phyloP scores from a whole-genome alignment of 192 early-diverging fungal species.

The Cladochytrium replicatum region DNA sequence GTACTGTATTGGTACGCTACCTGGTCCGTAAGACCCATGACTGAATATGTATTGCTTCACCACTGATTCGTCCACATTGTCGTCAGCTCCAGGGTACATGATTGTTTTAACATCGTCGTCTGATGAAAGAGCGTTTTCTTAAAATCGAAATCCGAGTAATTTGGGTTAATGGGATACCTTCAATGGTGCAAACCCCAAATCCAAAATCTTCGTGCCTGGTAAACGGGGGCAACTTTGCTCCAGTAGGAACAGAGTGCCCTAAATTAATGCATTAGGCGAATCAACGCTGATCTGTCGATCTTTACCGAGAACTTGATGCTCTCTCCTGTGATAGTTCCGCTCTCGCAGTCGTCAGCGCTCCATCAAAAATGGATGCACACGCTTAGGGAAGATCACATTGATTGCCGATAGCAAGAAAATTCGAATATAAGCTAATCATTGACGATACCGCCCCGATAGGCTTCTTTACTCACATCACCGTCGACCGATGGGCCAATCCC shows the following conservation, averaged over 20 bases:
- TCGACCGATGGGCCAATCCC: not conserved
- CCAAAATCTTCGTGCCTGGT: conserved; percentile 12
- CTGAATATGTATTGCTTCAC: conserved; percentile 32
- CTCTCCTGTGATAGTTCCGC: conserved; percentile 20
- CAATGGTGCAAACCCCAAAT: conserved; percentile 24
- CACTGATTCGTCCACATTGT: conserved; percentile 6
- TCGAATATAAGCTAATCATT: no score
- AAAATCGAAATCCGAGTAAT: no score
- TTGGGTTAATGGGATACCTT: conserved; percentile 2
- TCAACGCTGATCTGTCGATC: not conserved
- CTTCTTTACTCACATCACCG: conserved; percentile 13
- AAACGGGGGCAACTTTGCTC: conserved; percentile 14
- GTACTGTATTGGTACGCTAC: no score
- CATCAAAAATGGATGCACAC: not conserved
- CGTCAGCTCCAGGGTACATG: conserved; percentile 21
- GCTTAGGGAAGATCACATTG: conserved; percentile 19
- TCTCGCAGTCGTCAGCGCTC: conserved; percentile 20
- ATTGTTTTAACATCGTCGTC: conserved; percentile 22
- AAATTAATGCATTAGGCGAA: not conserved
- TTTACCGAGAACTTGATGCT: conserved; percentile 25
- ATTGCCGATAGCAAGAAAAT: conserved; percentile 15
- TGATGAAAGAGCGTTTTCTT: no score
- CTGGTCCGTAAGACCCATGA: conserved; percentile 29
- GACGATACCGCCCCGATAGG: conserved; percentile 4
- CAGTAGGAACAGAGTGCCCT: conserved; percentile 15